These are phyloP conservation scores for Leptographium lundbergii DNA, from an alignment of 2,329 filamentous ascomycete genomes.

Conservation along the genomic window DNA sequence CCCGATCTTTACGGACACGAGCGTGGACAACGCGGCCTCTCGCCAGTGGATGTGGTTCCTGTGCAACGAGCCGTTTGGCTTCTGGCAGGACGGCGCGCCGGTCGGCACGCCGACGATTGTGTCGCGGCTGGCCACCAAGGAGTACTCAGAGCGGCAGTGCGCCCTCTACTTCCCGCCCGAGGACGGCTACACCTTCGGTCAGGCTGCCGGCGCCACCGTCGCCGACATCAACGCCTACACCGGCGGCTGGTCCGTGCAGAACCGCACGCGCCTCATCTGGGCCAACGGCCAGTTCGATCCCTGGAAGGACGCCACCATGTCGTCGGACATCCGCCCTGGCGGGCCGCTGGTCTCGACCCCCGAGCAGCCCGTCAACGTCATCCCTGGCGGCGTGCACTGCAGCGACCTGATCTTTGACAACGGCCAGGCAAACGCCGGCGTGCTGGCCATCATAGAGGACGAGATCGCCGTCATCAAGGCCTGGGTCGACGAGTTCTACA, in stretches of 20 bases:
- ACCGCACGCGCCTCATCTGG: slow-evolving; percentile 26
- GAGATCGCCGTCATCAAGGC: slow-evolving; percentile 36
- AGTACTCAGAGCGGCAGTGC: slow-evolving; percentile 31
- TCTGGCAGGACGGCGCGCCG: slow-evolving; percentile 33
- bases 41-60: slow-evolving; percentile 44
- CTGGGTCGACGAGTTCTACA: slow-evolving; percentile 41
- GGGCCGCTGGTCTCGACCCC: slow-evolving; percentile 23
- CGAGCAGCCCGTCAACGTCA: slow-evolving; percentile 21
- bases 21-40: slow-evolving; percentile 27
- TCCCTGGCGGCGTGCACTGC: slow-evolving; percentile 26
- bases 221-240: slow-evolving; percentile 24
- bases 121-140: slow-evolving; percentile 22
- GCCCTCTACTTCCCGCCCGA: slow-evolving; percentile 28
- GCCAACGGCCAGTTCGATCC: slow-evolving; percentile 28
- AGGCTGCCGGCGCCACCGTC: slow-evolving; percentile 20
- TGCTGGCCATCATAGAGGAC: slow-evolving; percentile 34
- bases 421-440: slow-evolving; percentile 35
- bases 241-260: slow-evolving; percentile 27
- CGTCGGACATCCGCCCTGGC: slow-evolving; percentile 23
- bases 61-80: slow-evolving; percentile 36
- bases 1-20: slow-evolving; percentile 24
- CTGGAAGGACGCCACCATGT: slow-evolving; percentile 27
- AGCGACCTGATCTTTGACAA: slow-evolving; percentile 30
- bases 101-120: slow-evolving; percentile 25
- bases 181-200: slow-evolving; percentile 21